Percentiles rank a stretch among this genome's conserved stretches.
phyloP scores from a whole-genome alignment of 2,329 filamentous ascomycete species.

The Diaporthe vexans region DNA sequence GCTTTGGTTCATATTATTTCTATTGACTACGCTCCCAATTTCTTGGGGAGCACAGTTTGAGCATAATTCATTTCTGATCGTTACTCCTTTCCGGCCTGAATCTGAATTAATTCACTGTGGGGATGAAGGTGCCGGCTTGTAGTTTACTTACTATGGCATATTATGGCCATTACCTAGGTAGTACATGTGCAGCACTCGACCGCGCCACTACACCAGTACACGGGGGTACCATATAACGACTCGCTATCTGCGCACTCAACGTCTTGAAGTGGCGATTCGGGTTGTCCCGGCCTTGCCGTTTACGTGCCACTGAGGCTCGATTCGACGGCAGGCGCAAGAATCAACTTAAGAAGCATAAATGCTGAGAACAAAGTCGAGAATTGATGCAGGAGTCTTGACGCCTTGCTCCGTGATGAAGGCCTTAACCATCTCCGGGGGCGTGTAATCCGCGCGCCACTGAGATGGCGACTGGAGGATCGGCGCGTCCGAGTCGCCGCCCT shows the following conservation, averaged over 20 bases:
- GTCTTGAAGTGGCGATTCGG: neutral
- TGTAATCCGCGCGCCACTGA: slow-evolving; percentile 77
- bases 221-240: no score
- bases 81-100: neutral
- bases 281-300: neutral
- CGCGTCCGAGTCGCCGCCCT: slow-evolving; percentile 60
- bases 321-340: neutral
- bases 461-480: slow-evolving; percentile 49
- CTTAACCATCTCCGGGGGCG: slow-evolving; percentile 77
- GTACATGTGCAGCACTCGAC: neutral
- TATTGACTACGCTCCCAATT: neutral
- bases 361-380: slow-evolving; percentile 78
- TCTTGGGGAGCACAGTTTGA: neutral
- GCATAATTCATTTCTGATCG: neutral
- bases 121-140: neutral
- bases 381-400: slow-evolving; percentile 77
- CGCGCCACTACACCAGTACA: neutral
- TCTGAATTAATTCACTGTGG: neutral
- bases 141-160: slow-evolving; percentile 6
- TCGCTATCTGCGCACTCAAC: neutral
- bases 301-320: neutral
- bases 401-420: slow-evolving; percentile 84
- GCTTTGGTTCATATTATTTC: neutral
- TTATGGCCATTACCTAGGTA: neutral
- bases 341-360: slow-evolving; percentile 57